Percentiles rank a stretch among this genome's conserved stretches.
phyloP scores from a whole-genome alignment of 2,329 filamentous ascomycete genomes.

The Bipolaris victoriae region DNA sequence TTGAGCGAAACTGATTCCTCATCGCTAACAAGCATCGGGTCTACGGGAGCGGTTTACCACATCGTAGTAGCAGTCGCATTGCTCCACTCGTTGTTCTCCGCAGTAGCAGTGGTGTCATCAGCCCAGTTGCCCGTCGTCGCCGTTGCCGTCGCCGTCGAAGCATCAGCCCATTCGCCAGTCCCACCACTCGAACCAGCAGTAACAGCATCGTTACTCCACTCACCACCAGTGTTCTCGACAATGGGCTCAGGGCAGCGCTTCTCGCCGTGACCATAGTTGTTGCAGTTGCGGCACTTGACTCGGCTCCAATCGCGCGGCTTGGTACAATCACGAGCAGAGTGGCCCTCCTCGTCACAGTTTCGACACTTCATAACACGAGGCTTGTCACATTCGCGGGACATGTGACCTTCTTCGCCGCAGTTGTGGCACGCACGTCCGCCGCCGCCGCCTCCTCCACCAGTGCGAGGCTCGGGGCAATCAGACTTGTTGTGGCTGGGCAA shows the following conservation, averaged over 20 bases:
- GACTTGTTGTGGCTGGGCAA: constrained; percentile 28
- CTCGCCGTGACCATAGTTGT: constrained; percentile 52
- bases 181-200: constrained; percentile 19
- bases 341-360: constrained; percentile 70
- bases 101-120: constrained; percentile 20
- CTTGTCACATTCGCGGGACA: constrained; percentile 36
- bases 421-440: constrained; percentile 34
- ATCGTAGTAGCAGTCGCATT: constrained; percentile 4
- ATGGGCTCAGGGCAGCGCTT: constrained; percentile 49
- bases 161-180: constrained; percentile 30
- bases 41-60: constrained; percentile 14
- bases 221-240: constrained; percentile 32
- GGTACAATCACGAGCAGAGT: constrained; percentile 40
- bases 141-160: constrained; percentile 17
- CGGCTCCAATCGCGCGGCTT: constrained; percentile 61
- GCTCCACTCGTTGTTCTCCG: constrained; percentile 16
- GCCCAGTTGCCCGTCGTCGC: constrained; percentile 24
- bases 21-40: constrained; percentile 5
- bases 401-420: constrained; percentile 38
- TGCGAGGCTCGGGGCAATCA: constrained; percentile 34
- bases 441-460: constrained; percentile 24
- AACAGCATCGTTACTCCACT: constrained; percentile 25
- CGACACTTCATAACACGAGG: constrained; percentile 52
- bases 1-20: neutral
- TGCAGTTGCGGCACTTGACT: constrained; percentile 65